A percentile compares a stretch with the other conserved stretches of the same genome.
These are phyloP conservation scores for Eragrostis curvula DNA, from an alignment of 176 grass and related monocot species.

Conservation along the genomic window DNA sequence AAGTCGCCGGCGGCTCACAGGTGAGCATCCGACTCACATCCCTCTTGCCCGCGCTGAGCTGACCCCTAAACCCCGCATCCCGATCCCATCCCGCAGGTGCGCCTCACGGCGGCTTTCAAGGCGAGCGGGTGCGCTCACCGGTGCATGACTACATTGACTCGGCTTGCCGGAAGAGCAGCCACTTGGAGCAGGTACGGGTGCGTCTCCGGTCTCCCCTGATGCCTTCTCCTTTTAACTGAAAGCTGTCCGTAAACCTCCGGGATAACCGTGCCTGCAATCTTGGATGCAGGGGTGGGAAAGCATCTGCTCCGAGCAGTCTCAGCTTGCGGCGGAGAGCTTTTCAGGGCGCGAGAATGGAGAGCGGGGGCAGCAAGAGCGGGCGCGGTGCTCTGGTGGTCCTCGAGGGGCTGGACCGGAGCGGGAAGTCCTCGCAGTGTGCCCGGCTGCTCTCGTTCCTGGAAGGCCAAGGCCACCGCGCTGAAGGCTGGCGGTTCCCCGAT, in stretches of 20 bases:
- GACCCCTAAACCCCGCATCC: neutral
- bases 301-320: slow-evolving; percentile 6
- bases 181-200: slow-evolving; percentile 44
- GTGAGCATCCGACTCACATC: neutral
- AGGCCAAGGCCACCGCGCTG: slow-evolving; percentile 54
- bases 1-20: neutral
- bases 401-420: slow-evolving; percentile 80
- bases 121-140: neutral
- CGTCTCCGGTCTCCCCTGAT: neutral
- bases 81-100: neutral
- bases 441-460: slow-evolving; percentile 67
- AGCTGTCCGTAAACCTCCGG: neutral
- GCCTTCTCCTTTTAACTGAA: neutral
- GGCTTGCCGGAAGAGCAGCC: slow-evolving; percentile 30
- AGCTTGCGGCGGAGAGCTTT: slow-evolving; percentile 29
- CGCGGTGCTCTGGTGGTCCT: slow-evolving; percentile 87
- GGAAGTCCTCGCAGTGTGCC: slow-evolving; percentile 79
- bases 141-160: slow-evolving; percentile 56
- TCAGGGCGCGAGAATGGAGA: slow-evolving; percentile 53
- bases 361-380: neutral
- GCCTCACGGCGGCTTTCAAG: neutral
- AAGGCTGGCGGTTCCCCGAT: slow-evolving; percentile 85
- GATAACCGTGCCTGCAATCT: neutral
- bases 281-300: slow-evolving; percentile 29
- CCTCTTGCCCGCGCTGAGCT: neutral